Percentiles rank a stretch among this genome's conserved stretches.
phyloP scores from a whole-genome alignment of 2,329 filamentous ascomycete genomes.

The Drechslerella coelobrocha region DNA sequence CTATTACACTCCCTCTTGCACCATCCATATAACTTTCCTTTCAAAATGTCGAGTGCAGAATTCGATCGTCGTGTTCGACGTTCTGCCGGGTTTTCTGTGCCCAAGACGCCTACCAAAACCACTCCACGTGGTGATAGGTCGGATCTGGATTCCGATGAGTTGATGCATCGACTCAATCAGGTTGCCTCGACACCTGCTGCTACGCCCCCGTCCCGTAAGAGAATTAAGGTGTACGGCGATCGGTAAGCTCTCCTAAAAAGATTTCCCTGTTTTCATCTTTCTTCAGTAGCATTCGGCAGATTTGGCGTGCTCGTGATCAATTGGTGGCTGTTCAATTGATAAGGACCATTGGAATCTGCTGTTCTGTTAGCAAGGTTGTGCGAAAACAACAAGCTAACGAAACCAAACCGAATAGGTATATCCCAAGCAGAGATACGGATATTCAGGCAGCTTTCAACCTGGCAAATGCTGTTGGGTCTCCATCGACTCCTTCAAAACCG shows the following conservation, averaged over 20 bases:
- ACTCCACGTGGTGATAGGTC: slow-evolving; percentile 47
- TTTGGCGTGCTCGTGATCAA: neutral
- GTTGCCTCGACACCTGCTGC: slow-evolving; percentile 47
- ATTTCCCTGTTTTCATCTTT: neutral
- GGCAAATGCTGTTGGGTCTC: slow-evolving; percentile 89
- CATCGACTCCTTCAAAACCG: slow-evolving; percentile 83
- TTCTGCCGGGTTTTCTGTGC: slow-evolving; percentile 40
- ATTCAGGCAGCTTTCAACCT: slow-evolving; percentile 90
- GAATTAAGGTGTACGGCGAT: slow-evolving; percentile 51
- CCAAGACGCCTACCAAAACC: slow-evolving; percentile 46
- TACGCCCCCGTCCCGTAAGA: slow-evolving; percentile 50
- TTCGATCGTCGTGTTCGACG: slow-evolving; percentile 50
- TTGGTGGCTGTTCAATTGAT: neutral
- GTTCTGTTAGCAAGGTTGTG: slow-evolving; percentile 7
- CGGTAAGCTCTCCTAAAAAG: slow-evolving; percentile 22
- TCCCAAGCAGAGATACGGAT: slow-evolving; percentile 91
- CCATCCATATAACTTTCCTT: slow-evolving; percentile 5
- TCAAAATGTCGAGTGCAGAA: slow-evolving; percentile 41
- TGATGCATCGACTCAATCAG: slow-evolving; percentile 46
- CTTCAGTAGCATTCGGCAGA: neutral
- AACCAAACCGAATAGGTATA: slow-evolving; percentile 71
- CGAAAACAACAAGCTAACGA: slow-evolving; percentile 13
- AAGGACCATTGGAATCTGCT: neutral
- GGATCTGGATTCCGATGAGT: slow-evolving; percentile 48
- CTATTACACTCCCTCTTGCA: neutral